phyloP scores from a whole-genome alignment of 495 filamentous ascomycete genomes.

The Pyrenopolyporus hunteri region DNA sequence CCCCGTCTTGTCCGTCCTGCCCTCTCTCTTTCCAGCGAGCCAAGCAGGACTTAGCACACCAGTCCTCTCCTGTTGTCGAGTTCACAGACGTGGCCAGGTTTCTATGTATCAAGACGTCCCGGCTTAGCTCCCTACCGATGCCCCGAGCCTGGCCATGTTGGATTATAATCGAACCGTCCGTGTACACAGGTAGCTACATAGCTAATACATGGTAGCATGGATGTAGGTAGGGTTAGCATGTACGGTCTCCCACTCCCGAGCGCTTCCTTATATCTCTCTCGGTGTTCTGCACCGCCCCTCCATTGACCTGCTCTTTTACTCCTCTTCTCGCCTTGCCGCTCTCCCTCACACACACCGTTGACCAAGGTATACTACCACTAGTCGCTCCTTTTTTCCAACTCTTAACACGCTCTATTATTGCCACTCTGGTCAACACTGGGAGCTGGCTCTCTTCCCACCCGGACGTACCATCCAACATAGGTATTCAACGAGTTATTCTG shows the following conservation, averaged over 20 bases:
- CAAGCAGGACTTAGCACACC: conserved; percentile 55
- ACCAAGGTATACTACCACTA: conserved; percentile 46
- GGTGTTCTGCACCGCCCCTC: conserved; percentile 53
- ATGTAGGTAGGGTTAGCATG: too few species aligned
- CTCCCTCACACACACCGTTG: conserved; percentile 44
- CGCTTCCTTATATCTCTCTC: conserved; percentile 57
- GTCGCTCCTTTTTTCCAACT: conserved; percentile 51
- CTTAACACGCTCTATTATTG: conserved; percentile 47
- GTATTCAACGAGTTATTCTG: conserved; percentile 46
- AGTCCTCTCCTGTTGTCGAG: conserved; percentile 45
- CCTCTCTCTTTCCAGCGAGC: conserved; percentile 51
- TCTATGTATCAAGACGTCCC: conserved; percentile 54
- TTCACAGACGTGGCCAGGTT: conserved; percentile 55
- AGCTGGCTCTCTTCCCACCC: conserved; percentile 57
- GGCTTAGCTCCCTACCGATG: conserved; percentile 60
- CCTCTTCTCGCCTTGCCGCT: conserved; percentile 43
- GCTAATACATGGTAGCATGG: too few species aligned
- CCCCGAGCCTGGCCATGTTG: conserved; percentile 56
- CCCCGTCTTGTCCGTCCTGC: conserved; percentile 14
- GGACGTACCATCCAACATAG: conserved; percentile 47
- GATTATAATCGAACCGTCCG: conserved; percentile 45
- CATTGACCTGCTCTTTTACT: conserved; percentile 42
- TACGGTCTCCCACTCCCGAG: conserved; percentile 42
- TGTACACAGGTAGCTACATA: too few species aligned
- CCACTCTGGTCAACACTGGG: conserved; percentile 56